Evolutionary conservation across 805 yeast genomes (phyloP), one percentile per base, ranked within the genome.

Genomic region (Starmerella ratchasimensis): DNA sequence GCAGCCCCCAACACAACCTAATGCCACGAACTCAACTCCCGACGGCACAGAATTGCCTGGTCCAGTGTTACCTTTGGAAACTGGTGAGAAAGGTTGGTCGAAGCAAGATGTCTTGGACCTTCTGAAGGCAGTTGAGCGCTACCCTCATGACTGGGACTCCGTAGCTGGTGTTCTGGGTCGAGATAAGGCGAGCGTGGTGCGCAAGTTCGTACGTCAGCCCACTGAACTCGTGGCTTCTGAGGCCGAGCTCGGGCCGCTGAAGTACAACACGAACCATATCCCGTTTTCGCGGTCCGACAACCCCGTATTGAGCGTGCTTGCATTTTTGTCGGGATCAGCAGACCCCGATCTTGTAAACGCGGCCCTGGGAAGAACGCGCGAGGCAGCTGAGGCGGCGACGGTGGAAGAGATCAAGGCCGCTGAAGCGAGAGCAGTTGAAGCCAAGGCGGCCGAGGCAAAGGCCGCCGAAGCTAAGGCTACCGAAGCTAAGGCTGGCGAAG

Each of bases 221-320:
- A 90, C 94, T 15, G 94, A 84, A 55, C 94, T 83, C 56, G 62
- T 68, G 39, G 80, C 69, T 52, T 59, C 74, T 44, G 69, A 70
- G 19, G 16, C 21, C n/a, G 62, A 63, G 9, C 56, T 79, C 15
- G 86, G 90, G 0, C 80, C 93, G 11, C 66, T 86, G 46, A 80
- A 76, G 53, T 83, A 71, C 56, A 76, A 88, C 4, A 78, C 93
- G 3, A 50, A 52, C 35, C 79, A 82, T 55, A 67, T 88, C 35
- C 94, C 97, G 11, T 77, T 81, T 34, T 72, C 82, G 26, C 71
- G 82, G 31, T 72, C 77, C 21, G 97, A 90, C 49, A 90, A 90
- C 57, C 98, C 99, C 2, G 84, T 90, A 3, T 68, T 90, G 63
- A 78, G 93, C 26, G 88, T 93, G n/a, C 69, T 90, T 45, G 77